phyloP scores from a whole-genome alignment of 2,329 filamentous ascomycete species.

The Stylonectria norvegica region DNA sequence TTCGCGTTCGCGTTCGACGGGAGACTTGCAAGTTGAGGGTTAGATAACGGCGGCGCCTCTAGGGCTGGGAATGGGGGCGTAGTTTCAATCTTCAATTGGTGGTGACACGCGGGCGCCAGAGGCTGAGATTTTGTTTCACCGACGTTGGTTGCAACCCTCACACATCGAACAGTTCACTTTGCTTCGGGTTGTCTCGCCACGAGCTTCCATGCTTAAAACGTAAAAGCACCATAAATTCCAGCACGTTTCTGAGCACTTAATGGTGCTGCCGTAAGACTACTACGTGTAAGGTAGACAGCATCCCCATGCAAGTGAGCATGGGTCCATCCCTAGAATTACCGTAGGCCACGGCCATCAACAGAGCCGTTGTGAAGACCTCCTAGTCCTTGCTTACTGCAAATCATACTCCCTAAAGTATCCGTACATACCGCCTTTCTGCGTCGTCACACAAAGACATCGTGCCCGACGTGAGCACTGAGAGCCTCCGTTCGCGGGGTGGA shows the following conservation, averaged over 20 bases:
- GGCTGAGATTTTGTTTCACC: slow-evolving; percentile 25
- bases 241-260: no score
- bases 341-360: slow-evolving; percentile 7
- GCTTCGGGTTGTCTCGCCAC: no score
- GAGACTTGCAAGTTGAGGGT: no score
- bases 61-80: slow-evolving; percentile 3
- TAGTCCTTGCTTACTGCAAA: background rate
- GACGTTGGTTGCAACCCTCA: slow-evolving; percentile 13
- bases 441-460: slow-evolving; percentile 20
- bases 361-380: slow-evolving; percentile 8
- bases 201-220: no score
- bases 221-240: no score
- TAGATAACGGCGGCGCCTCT: slow-evolving; percentile 10
- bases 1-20: no score
- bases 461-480: slow-evolving; percentile 1
- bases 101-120: slow-evolving; percentile 17
- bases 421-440: slow-evolving; percentile 11
- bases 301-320: no score
- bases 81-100: background rate
- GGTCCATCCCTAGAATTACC: no score
- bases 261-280: no score
- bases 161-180: no score
- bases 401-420: no score
- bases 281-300: no score
- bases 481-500: slow-evolving; percentile 12